Evolutionary conservation across 2,329 filamentous ascomycete species (phyloP), one percentile per base, ranked within the genome.

Genomic region (Tolypocladium guangdongense): DNA sequence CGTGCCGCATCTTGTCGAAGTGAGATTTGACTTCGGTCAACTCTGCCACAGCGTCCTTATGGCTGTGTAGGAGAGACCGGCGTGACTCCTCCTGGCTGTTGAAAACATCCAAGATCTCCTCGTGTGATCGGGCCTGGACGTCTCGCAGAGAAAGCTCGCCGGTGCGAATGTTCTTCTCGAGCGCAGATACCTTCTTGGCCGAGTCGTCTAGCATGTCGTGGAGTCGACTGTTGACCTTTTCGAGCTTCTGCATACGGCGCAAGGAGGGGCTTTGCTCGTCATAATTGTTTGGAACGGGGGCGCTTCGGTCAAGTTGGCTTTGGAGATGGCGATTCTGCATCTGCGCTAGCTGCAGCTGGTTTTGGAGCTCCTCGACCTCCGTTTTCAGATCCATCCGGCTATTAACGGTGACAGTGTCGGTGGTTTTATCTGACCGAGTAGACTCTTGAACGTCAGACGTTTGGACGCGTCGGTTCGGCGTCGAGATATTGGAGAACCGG

Each of bases 141-240:
- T 97, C 92, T 49, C 90, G 87, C 45, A 96, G 76, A 0, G 90
- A 93, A 6, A 97, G 76, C 67, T 96, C 88, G 14, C 91, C 93
- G 37, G 86, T 88, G 54, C 86, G 87, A 54, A 97, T 86, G 56
- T 84, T 90, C 66, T 88, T 87, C 70, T 97, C 93, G 24, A 97
- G 73, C 0, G 86, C 82, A 7, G 92, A 96, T 2, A 96, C 86
- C 72, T 96, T 96, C 76, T 89, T 92, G 20, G 86, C 78, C 3
- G 92, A 96, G 67, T 96, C 90, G 68, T 97, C 92, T 6, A 97
- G 84, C 81, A 95, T 89, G 58, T 95, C 90, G 64, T 97, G 92
- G 16, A 97, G 78, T 54, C 90, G 84, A 67, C 81, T 91, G 70
- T 97, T 97, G 65, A 88, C 92, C 61, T 90, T 84, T 70, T 97